Base-by-base conservation (phyloP, 2,329 filamentous ascomycete genomes). In the Cladosporium austrohemisphaericum region DNA sequence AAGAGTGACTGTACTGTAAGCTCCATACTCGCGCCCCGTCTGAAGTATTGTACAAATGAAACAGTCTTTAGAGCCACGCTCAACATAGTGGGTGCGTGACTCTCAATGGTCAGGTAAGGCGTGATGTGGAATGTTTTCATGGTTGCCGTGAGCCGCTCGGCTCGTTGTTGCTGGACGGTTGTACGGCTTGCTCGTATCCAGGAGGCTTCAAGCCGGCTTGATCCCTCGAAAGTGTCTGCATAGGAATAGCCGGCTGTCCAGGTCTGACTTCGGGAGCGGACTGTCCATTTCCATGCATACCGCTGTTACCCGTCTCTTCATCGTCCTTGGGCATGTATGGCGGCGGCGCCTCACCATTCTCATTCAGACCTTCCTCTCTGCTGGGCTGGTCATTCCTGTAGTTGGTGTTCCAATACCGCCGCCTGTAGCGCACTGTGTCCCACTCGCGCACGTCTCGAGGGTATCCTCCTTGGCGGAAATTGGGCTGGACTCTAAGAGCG, bases 321-420 rank as follows among this genome's bases (percentile, higher is more conserved):
- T 64, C 58, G 19, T 52, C 55, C 52, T 67, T 69, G 0, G 50
- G 69, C 57, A 58, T 70, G 61, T 86, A 86, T 0, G 82, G 80
- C 40, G 83, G 83, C 41, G 83, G 83, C 8, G 81, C 79, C 62
- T 85, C 80, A 22, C 82, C 83, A 35, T 75, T 65, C 67, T 84
- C 81, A 60, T 85, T 76, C 49, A 85, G 64, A 0, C 83, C 83
- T 55, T 85, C 82, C 37, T 76, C 71, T 44, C 41, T 57, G 10
- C 57, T 58, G 23, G 61, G 52, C 37, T 52, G 25, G 35, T 54
- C 55, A 26, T 51, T 50, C 35, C 55, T 55, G 47, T 40, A 36
- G 5, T 28, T 28, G 2, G 35, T 49, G 45, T 58, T 56, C 58
- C 58, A 60, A 60, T 60, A 56, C n/a, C 65, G 60, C 31, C 57